Evolutionary conservation across 805 yeast species (phyloP).

Genomic region (Candida verbasci): DNA sequence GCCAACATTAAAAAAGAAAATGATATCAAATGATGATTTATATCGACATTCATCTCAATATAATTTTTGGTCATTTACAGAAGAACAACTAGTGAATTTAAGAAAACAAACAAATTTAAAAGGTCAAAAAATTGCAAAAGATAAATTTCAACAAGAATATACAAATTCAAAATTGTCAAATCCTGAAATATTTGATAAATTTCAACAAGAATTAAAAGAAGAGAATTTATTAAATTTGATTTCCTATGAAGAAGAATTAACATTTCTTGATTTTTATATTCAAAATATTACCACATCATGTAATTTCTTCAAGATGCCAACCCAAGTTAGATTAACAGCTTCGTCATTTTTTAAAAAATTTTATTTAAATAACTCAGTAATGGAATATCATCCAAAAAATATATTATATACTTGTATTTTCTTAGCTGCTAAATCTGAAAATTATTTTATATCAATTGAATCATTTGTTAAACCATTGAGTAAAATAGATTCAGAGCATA

Average conservation of each 20-base stretch:
- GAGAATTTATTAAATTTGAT: slow-evolving; percentile 41
- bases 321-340: slow-evolving; percentile 87
- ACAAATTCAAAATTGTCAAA: slow-evolving; percentile 14
- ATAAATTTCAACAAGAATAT: slow-evolving; percentile 23
- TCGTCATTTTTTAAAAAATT: slow-evolving; percentile 77
- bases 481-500: slow-evolving; percentile 60
- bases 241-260: slow-evolving; percentile 64
- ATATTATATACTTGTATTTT: slow-evolving; percentile 71
- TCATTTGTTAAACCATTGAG: slow-evolving; percentile 70
- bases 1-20: slow-evolving; percentile 9
- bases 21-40: slow-evolving; percentile 75
- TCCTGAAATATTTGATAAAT: slow-evolving; percentile 26
- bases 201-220: slow-evolving; percentile 24
- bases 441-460: slow-evolving; percentile 80
- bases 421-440: slow-evolving; percentile 89
- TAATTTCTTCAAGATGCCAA: slow-evolving; percentile 71
- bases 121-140: slow-evolving; percentile 42
- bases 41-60: slow-evolving; percentile 86
- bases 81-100: slow-evolving; percentile 46
- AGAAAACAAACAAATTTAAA: slow-evolving; percentile 49
- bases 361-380: slow-evolving; percentile 72
- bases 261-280: slow-evolving; percentile 66
- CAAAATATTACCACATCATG: slow-evolving; percentile 69
- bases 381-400: slow-evolving; percentile 84
- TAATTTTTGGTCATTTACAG: slow-evolving; percentile 78